These are phyloP conservation scores for Lentinula edodes DNA, from an alignment of 768 basidiomycete genomes.

Conservation along the genomic window DNA sequence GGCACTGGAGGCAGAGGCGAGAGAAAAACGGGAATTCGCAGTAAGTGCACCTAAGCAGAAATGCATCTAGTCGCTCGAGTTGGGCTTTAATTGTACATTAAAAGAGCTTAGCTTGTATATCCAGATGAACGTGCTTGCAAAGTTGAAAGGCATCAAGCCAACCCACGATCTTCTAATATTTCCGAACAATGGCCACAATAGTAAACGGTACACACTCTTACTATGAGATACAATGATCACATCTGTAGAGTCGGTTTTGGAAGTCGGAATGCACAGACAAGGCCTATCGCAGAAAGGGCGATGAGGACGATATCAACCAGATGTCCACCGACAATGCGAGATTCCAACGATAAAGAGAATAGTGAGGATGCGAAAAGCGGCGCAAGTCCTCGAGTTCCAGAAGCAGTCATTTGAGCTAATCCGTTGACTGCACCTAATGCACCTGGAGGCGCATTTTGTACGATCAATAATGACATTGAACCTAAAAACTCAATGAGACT, in stretches of 20 bases:
- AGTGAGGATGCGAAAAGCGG: slow-evolving; percentile 54
- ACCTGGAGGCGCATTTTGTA: slow-evolving; percentile 34
- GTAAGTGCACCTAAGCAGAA: too few relatives aligned
- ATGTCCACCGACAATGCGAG: slow-evolving; percentile 37
- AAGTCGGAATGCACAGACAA: background rate
- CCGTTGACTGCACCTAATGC: slow-evolving; percentile 51
- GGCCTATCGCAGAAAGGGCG: background rate
- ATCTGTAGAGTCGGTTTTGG: background rate
- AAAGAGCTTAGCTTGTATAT: too few relatives aligned
- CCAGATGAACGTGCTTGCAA: too few relatives aligned
- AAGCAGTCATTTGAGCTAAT: slow-evolving; percentile 47
- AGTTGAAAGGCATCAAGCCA: too few relatives aligned
- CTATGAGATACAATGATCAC: too few relatives aligned
- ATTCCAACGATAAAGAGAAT: slow-evolving; percentile 46
- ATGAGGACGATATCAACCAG: slow-evolving; percentile 31
- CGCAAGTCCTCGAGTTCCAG: slow-evolving; percentile 43
- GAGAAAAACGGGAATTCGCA: too few relatives aligned
- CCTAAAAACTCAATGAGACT: slow-evolving; percentile 23
- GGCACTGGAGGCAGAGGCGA: too few relatives aligned
- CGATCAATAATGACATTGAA: slow-evolving; percentile 40
- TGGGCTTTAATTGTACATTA: too few relatives aligned
- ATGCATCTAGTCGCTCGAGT: too few relatives aligned
- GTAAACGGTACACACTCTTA: too few relatives aligned
- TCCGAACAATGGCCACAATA: too few relatives aligned
- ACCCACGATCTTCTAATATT: too few relatives aligned